A percentile compares a stretch with the other conserved stretches of the same genome.
Evolutionary conservation across 257 asterid species (phyloP).

Genomic region (Henckelia pumila): DNA sequence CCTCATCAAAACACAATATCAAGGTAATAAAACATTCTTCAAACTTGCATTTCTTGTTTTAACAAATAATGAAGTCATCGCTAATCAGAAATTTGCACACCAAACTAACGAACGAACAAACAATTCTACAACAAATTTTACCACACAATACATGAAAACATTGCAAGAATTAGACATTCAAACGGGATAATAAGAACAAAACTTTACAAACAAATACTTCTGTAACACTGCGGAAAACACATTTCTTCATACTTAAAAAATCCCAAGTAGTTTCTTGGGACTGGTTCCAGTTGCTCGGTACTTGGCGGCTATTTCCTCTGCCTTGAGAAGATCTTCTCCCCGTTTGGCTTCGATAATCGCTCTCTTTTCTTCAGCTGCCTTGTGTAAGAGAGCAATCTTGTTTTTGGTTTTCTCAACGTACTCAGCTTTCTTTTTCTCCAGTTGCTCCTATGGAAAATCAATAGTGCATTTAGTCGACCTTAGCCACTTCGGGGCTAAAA

Average conservation of each 20-base stretch:
- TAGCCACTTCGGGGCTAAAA: neutral
- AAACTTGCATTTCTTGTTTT: slow-evolving; percentile 16
- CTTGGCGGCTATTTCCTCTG: slow-evolving; percentile 86
- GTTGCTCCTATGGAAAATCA: slow-evolving; percentile 46
- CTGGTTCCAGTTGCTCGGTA: slow-evolving; percentile 83
- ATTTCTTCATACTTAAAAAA: slow-evolving; percentile 46
- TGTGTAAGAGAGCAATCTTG: slow-evolving; percentile 71
- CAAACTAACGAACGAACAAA: slow-evolving; percentile 28
- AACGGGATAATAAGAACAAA: slow-evolving; percentile 1
- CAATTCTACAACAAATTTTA: slow-evolving; percentile 34
- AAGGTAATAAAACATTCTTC: neutral
- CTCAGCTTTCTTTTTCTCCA: slow-evolving; percentile 80
- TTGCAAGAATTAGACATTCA: slow-evolving; percentile 29
- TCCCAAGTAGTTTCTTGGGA: slow-evolving; percentile 78
- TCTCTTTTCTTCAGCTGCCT: slow-evolving; percentile 75
- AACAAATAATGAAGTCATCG: slow-evolving; percentile 23
- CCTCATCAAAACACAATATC: neutral
- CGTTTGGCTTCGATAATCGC: slow-evolving; percentile 70
- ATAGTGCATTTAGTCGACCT: neutral
- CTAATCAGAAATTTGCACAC: slow-evolving; percentile 48
- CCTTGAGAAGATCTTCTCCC: slow-evolving; percentile 88
- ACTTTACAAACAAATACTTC: slow-evolving; percentile 36
- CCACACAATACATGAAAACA: slow-evolving; percentile 32
- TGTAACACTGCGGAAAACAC: slow-evolving; percentile 20
- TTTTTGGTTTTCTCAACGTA: slow-evolving; percentile 72